Conservation (phyloP, 225 moss, liverwort and hornwort species). For the Bryoerythrophyllum caledonicum region DNA sequence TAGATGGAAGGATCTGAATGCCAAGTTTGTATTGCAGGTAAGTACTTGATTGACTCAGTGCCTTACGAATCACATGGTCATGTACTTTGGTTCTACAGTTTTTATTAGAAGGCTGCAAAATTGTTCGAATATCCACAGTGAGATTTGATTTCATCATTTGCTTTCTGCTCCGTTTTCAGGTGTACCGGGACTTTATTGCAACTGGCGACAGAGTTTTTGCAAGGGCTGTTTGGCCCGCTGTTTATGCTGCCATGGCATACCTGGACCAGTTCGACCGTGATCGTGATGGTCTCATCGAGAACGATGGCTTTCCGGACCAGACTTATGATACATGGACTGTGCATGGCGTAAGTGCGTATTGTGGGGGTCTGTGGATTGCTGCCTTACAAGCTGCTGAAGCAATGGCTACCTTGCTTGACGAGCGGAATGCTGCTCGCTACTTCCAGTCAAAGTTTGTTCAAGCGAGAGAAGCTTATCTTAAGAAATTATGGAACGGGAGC, state of each 20-base stretch:
- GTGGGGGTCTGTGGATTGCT: slow-evolving; percentile 94
- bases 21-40: slow-evolving; percentile 96
- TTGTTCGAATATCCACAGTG: slow-evolving; percentile 1
- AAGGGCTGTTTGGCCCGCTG: slow-evolving; percentile 88
- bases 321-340: slow-evolving; percentile 97
- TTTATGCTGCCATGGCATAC: slow-evolving; percentile 98
- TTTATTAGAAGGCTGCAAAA: not conserved
- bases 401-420: slow-evolving; percentile 79
- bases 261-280: slow-evolving; percentile 95
- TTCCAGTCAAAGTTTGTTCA: slow-evolving; percentile 78
- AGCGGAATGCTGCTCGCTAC: slow-evolving; percentile 74
- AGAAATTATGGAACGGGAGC: slow-evolving; percentile 85
- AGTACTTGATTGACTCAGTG: slow-evolving; percentile 17
- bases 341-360: slow-evolving; percentile 95
- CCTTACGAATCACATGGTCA: not conserved
- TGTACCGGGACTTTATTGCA: slow-evolving; percentile 88
- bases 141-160: slow-evolving; percentile 1
- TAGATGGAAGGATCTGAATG: slow-evolving; percentile 95
- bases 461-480: slow-evolving; percentile 76
- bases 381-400: slow-evolving; percentile 90
- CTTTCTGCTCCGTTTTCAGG: slow-evolving; percentile 46
- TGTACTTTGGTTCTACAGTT: slow-evolving; percentile 2
- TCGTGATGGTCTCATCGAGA: slow-evolving; percentile 94
- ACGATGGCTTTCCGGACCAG: slow-evolving; percentile 96
- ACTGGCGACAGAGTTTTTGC: slow-evolving; percentile 87